A percentile compares a stretch with the other conserved stretches of the same genome.
phyloP scores from a whole-genome alignment of 148 eudicot species.

The Heliamphora exappendiculata region DNA sequence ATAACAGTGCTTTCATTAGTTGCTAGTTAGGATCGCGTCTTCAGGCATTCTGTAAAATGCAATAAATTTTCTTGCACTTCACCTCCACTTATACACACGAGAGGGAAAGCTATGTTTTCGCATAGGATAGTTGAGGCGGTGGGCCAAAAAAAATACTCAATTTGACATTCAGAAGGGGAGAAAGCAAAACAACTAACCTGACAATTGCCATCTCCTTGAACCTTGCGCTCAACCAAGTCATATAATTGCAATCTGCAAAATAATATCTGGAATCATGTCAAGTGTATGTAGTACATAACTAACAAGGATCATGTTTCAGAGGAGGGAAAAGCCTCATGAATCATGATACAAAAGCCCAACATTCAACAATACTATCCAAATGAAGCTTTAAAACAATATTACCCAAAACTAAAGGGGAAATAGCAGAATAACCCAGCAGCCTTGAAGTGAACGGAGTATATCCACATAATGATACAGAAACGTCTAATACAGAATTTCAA shows the following conservation, averaged over 20 bases:
- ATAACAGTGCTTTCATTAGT: not conserved
- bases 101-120: not conserved
- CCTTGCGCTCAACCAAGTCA: slow-evolving; percentile 81
- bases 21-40: not conserved
- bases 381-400: not conserved
- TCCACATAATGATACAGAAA: not conserved
- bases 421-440: slow-evolving; percentile 7
- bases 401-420: not conserved
- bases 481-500: not conserved
- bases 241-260: slow-evolving; percentile 75
- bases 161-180: not conserved
- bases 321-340: slow-evolving; percentile 1
- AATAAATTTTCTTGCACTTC: not conserved
- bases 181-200: slow-evolving; percentile 47
- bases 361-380: not conserved
- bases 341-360: not conserved
- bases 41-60: not conserved
- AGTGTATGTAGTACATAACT: not conserved
- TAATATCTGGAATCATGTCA: slow-evolving; percentile 19
- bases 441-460: slow-evolving; percentile 7
- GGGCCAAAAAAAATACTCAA: not conserved
- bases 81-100: not conserved
- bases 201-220: slow-evolving; percentile 95
- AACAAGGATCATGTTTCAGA: not conserved
- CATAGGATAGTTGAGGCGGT: not conserved